Base-by-base conservation (phyloP, 2,329 filamentous ascomycete genomes). In the Capronia americana region DNA sequence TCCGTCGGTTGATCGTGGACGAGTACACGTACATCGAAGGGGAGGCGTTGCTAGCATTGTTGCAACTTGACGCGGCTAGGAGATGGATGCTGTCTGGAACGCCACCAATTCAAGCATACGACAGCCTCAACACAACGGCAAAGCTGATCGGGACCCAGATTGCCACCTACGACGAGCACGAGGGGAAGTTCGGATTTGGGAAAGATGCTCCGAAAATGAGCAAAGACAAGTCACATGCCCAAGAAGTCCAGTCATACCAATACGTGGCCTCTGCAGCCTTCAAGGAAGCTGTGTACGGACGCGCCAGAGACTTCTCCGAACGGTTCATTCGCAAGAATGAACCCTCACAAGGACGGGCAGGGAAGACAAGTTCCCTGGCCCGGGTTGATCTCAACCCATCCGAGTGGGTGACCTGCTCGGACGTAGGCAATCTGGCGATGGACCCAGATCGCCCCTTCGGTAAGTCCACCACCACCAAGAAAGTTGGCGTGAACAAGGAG, bases 1-100 rank as follows among this genome's bases (percentile, higher is more conserved):
- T 86, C 73, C 84, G 85, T 62, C 81, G 88, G 5, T 65, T 90
- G 0, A 82, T 90, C 1, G 79, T 90, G 1, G 88, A 91, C 67
- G 88, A 91, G 69, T 90, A 86, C 69, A 86, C 87, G 0, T 88
- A 89, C 68, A 77, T 85, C 4, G 78, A 80, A 53, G 73, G 77
- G 17, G 74, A 81, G 57, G 76, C 79, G 58, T 76, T 80, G 66
- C 74, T 79, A 0, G 77, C 79, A 0, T 75, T 87, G 4, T 76
- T 81, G 6, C 77, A 76, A 0, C 71, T 89, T 1, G 73, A 80
- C 28, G 82, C 85, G 11, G 77, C 81, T 50, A 86, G 84, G 48
- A 83, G 82, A 61, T 90, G 88, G 87, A 79, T 88, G 6, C 77
- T 90, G 1, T 90, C 87, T 0, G 88, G 86, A 2, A 90, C 88